phyloP scores from a whole-genome alignment of 805 yeast species.

The Cyberlindnera veronae region DNA sequence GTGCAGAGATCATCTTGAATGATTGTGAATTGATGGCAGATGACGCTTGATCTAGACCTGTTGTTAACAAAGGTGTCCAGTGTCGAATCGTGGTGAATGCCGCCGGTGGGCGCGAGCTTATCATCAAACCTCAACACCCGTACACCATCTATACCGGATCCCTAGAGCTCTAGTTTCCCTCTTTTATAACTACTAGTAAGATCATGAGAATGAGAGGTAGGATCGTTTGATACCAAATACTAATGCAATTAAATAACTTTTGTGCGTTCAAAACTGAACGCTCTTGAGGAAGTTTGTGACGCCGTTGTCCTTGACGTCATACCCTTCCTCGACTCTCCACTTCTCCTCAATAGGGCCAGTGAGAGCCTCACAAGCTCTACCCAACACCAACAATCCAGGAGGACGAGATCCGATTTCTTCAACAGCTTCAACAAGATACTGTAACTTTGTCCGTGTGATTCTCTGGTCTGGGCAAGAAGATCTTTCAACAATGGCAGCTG shows the following conservation, averaged over 20 bases:
- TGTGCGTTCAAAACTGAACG: not conserved
- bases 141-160: not conserved
- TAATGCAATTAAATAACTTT: too few relatives aligned
- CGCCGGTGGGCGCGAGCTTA: not conserved
- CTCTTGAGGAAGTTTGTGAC: not conserved
- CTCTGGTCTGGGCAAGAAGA: conserved; percentile 94
- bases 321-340: conserved; percentile 37
- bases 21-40: too few relatives aligned
- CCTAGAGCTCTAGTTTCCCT: not conserved
- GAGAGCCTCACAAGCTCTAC: conserved; percentile 65
- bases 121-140: not conserved
- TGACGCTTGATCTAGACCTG: too few relatives aligned
- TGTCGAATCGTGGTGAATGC: too few relatives aligned
- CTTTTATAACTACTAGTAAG: not conserved
- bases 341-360: conserved; percentile 18
- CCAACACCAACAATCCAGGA: conserved; percentile 85
- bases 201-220: too few relatives aligned
- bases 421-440: conserved; percentile 66
- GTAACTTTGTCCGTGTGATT: conserved; percentile 68
- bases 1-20: not conserved
- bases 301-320: conserved; percentile 19
- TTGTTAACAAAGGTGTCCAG: too few relatives aligned
- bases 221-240: too few relatives aligned
- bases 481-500: conserved; percentile 84
- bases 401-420: conserved; percentile 83